Evolutionary conservation across 768 basidiomycete species (phyloP).

Genomic region (Chalciporus piperatus): DNA sequence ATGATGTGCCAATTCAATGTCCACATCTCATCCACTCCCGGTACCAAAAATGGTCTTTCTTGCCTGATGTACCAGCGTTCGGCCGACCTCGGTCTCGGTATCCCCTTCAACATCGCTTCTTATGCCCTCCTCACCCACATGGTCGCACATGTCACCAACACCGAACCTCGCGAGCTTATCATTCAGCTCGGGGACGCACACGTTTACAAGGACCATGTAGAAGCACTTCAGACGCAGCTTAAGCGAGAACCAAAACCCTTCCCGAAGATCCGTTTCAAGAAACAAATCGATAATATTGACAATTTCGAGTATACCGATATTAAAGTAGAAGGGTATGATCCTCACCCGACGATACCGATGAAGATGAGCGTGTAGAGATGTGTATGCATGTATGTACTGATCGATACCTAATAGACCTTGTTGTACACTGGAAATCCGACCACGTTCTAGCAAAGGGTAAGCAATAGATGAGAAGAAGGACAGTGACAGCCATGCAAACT

Average conservation of each 20-base stretch:
- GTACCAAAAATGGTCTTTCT: constrained; percentile 69
- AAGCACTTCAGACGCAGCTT: constrained; percentile 81
- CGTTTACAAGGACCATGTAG: constrained; percentile 90
- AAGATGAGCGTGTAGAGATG: constrained; percentile 82
- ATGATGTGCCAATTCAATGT: constrained; percentile 99
- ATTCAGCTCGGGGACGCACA: constrained; percentile 98
- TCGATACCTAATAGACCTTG: constrained; percentile 2
- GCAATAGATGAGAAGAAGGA: not conserved
- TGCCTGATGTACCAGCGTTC: constrained; percentile 98
- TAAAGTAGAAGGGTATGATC: constrained; percentile 81
- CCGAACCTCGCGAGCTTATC: constrained; percentile 84
- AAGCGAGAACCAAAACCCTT: constrained; percentile 75
- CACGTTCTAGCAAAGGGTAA: not conserved
- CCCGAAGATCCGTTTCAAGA: constrained; percentile 73
- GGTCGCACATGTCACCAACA: constrained; percentile 90
- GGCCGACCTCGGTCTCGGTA: constrained; percentile 93
- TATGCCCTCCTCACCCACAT: constrained; percentile 97
- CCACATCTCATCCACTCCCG: constrained; percentile 62
- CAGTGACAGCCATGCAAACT: not conserved
- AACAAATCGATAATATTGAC: constrained; percentile 72
- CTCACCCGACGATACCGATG: constrained; percentile 84
- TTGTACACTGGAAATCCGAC: not conserved
- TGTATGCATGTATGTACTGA: not conserved
- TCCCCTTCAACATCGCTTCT: constrained; percentile 99
- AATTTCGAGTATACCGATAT: constrained; percentile 80